Conservation (phyloP, 2,329 filamentous ascomycete species). For the Alternaria angustiovoidea region DNA sequence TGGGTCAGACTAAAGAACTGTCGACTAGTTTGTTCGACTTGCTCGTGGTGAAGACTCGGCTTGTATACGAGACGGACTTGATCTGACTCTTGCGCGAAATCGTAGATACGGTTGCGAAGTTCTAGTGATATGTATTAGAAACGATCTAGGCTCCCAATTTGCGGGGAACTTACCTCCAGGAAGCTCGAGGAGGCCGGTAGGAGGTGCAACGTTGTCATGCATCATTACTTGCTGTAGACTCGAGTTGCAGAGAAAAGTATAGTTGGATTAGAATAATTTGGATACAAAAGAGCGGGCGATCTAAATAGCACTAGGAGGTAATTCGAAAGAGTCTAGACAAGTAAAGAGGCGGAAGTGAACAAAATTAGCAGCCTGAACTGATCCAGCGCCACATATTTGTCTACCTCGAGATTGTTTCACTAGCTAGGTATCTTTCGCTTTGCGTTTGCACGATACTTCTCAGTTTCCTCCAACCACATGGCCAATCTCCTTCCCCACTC, state of each 20-base stretch:
- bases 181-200: background rate
- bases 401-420: background rate
- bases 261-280: background rate
- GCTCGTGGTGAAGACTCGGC: background rate
- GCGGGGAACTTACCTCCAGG: background rate
- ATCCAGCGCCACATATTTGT: background rate
- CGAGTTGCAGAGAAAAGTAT: accelerated
- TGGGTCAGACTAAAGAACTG: background rate
- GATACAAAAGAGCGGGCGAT: too few relatives aligned
- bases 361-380: background rate
- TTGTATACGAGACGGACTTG: background rate
- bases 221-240: background rate
- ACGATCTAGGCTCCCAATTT: background rate
- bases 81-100: background rate
- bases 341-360: background rate
- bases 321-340: background rate
- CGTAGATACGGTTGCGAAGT: background rate
- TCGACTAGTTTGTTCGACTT: background rate
- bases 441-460: background rate
- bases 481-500: background rate
- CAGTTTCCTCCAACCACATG: background rate
- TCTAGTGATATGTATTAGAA: background rate
- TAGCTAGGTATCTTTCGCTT: background rate
- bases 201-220: background rate
- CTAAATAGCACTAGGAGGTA: background rate